A percentile compares a stretch with the other conserved stretches of the same genome.
These are phyloP conservation scores for Rhizopus sp. DNA, from an alignment of 371 early-diverging fungal genomes.

Conservation along the genomic window DNA sequence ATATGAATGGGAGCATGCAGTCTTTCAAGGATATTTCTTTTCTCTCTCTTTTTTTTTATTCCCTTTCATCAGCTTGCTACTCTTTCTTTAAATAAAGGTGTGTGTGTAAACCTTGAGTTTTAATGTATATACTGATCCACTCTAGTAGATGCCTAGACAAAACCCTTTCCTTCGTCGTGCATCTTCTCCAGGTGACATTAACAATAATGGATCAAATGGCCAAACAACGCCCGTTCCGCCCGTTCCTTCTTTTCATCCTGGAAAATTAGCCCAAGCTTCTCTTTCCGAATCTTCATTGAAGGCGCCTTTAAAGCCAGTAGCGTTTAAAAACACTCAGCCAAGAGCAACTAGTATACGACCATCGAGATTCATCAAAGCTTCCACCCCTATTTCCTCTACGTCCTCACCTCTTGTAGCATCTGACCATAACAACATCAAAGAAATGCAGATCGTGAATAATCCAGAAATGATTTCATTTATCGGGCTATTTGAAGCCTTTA, in stretches of 20 bases:
- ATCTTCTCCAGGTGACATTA: slow-evolving; percentile 28
- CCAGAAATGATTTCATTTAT: slow-evolving; percentile 36
- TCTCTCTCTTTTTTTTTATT: not conserved
- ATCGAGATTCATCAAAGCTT: slow-evolving; percentile 27
- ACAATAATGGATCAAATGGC: not conserved
- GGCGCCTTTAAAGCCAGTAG: slow-evolving; percentile 16
- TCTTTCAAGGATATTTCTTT: not conserved
- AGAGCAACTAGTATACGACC: slow-evolving; percentile 28
- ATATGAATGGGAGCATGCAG: not conserved
- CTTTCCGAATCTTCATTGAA: slow-evolving; percentile 27
- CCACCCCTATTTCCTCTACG: slow-evolving; percentile 19
- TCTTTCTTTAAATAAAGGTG: not conserved
- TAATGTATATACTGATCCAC: not conserved
- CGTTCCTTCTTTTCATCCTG: slow-evolving; percentile 11
- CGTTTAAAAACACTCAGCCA: slow-evolving; percentile 19
- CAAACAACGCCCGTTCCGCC: slow-evolving; percentile 11
- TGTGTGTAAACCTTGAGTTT: not conserved
- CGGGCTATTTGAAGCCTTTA: slow-evolving; percentile 53
- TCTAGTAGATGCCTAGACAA: slow-evolving; percentile 24
- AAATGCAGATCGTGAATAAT: slow-evolving; percentile 8
- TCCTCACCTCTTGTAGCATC: slow-evolving; percentile 9
- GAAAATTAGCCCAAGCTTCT: slow-evolving; percentile 26
- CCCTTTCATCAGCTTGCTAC: not conserved
- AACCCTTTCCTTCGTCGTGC: slow-evolving; percentile 35
- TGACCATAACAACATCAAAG: slow-evolving; percentile 8